Base-by-base conservation (phyloP, 805 yeast genomes). In the Candida adriatica region DNA sequence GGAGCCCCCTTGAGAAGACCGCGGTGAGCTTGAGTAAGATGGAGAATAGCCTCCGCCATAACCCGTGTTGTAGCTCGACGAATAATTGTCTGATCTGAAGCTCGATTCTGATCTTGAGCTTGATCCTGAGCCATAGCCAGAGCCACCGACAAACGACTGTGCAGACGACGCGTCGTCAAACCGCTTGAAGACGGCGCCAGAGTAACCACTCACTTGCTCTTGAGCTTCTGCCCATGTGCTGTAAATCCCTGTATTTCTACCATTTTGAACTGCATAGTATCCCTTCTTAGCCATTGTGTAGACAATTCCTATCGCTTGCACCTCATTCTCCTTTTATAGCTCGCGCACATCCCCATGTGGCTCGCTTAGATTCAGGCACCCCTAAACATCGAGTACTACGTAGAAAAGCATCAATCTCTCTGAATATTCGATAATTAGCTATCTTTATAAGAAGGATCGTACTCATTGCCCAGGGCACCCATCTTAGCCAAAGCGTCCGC, bases 221-320 rank as follows among this genome's bases (percentile, higher is more conserved):
- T 66, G 59, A 35, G 79, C 74, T 5, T 66, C 73, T 1, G 51
- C 49, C 95, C 95, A 86, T 13, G 54, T 53, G 6, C 34, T 42
- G 53, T 58, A 85, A 1, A 85, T 61, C 3, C 40, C 39, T 1
- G 34, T 17, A 2, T 38, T 34, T 13, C 74, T 57, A 2, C 86
- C 85, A 5, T 53, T 58, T 18, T 56, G 62, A 13, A 36, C 33
- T 3, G 36, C 35, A 18, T 29, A 36, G 28, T 13, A 32, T 11
- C 18, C 25, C 13, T 27, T 17, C 30, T 22, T 24, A 6, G 13
- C 27, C 27, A 25, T 25, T 25, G 10, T 16, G 22, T n/a, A n/a
- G n/a, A n/a, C n/a, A n/a, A n/a, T n/a, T n/a, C n/a, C n/a, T n/a
- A n/a, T n/a, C n/a, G n/a, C n/a, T n/a, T n/a, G n/a, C n/a, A n/a